phyloP scores from a whole-genome alignment of 495 filamentous ascomycete genomes.

The Talaromyces ruber region DNA sequence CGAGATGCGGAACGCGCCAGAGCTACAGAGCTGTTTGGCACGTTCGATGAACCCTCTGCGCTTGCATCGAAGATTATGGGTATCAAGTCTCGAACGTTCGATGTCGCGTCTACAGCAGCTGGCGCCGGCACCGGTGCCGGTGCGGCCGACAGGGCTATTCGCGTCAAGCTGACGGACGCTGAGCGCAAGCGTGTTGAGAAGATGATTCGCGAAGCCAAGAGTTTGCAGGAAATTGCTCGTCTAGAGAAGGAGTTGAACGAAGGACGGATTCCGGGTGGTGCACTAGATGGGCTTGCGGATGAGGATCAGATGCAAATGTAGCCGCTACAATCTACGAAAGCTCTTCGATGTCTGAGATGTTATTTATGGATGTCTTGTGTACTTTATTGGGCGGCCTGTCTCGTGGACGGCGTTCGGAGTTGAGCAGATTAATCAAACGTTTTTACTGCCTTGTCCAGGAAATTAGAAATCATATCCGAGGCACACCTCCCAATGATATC shows the following conservation, averaged over 20 bases:
- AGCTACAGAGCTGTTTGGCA: constrained; percentile 78
- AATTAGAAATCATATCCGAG: background rate
- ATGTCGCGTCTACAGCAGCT: constrained; percentile 43
- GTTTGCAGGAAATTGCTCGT: constrained; percentile 72
- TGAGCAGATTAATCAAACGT: background rate
- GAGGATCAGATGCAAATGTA: constrained; percentile 16
- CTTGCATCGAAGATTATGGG: constrained; percentile 86
- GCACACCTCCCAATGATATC: background rate
- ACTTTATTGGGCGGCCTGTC: background rate
- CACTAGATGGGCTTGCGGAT: constrained; percentile 52
- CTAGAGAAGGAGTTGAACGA: constrained; percentile 82
- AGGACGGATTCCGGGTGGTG: constrained; percentile 67
- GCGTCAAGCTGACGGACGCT: constrained; percentile 58
- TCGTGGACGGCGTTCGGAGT: background rate
- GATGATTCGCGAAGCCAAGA: constrained; percentile 76
- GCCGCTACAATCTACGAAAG: too few species aligned
- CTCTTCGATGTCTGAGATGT: background rate
- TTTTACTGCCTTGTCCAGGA: background rate
- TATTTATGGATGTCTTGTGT: background rate
- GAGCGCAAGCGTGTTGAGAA: constrained; percentile 63
- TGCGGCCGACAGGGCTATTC: constrained; percentile 52
- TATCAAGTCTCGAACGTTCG: constrained; percentile 76
- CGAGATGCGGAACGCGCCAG: constrained; percentile 71
- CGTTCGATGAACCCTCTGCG: constrained; percentile 60
- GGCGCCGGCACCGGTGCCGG: constrained; percentile 24